Evolutionary conservation across 805 yeast species (phyloP).

Genomic region (Starmerella kuoi): DNA sequence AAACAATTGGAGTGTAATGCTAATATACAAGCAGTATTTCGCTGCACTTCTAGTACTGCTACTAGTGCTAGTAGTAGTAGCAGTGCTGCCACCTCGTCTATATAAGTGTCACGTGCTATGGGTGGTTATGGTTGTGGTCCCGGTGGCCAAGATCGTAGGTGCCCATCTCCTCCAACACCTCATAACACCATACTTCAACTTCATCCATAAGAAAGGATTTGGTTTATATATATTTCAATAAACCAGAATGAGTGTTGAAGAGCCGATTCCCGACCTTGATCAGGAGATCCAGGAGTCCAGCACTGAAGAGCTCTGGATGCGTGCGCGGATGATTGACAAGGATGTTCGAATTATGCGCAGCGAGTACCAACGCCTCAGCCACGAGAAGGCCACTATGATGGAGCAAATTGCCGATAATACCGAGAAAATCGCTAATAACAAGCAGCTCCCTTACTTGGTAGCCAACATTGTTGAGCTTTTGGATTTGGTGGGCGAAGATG

Average conservation of each 20-base stretch:
- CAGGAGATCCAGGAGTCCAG: constrained; percentile 69
- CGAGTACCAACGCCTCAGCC: constrained; percentile 78
- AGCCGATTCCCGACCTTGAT: constrained; percentile 48
- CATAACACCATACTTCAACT: too few species aligned
- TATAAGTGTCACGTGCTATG: too few species aligned
- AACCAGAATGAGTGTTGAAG: constrained; percentile 17
- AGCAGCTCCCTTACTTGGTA: constrained; percentile 88
- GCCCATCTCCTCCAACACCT: too few species aligned
- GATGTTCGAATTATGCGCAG: constrained; percentile 91
- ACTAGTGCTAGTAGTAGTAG: too few species aligned
- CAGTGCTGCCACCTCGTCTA: too few species aligned
- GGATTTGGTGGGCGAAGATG: constrained; percentile 67
- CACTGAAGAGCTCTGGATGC: constrained; percentile 69
- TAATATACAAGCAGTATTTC: too few species aligned
- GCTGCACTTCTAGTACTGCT: too few species aligned
- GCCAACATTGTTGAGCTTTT: constrained; percentile 92
- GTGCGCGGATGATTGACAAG: constrained; percentile 80
- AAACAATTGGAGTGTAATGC: too few species aligned
- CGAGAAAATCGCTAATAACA: constrained; percentile 89
- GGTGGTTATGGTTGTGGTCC: too few species aligned
- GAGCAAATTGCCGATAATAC: constrained; percentile 91
- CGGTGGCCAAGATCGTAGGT: too few species aligned
- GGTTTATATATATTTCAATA: too few species aligned
- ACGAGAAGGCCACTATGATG: constrained; percentile 84
- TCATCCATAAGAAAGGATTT: too few species aligned